These are phyloP conservation scores for Poa annua DNA, from an alignment of 176 grass and related monocot species.

Conservation along the genomic window DNA sequence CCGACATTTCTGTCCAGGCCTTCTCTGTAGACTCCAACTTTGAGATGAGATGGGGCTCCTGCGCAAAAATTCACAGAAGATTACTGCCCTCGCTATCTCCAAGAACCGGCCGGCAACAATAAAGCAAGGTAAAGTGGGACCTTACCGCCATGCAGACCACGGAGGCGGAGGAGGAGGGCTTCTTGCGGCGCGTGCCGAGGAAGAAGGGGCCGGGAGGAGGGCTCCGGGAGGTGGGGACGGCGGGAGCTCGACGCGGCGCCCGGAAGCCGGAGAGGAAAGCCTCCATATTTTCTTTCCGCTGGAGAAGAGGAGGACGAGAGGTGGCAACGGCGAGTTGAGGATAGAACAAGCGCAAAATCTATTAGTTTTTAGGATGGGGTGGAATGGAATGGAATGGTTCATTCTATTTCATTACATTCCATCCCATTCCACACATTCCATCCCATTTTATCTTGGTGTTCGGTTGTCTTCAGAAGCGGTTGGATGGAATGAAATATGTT, in stretches of 20 bases:
- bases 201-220: constrained; percentile 11
- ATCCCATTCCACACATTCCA: no score
- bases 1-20: constrained; percentile 91
- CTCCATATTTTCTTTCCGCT: constrained; percentile 51
- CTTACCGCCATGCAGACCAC: constrained; percentile 89
- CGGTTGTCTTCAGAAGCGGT: no score
- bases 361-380: no score
- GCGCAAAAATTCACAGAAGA: not conserved
- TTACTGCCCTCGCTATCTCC: not conserved
- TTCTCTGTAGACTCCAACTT: constrained; percentile 90
- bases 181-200: constrained; percentile 38
- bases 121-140: not conserved
- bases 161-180: constrained; percentile 37
- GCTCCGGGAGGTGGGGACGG: constrained; percentile 4
- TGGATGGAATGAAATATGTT: no score
- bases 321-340: constrained; percentile 22
- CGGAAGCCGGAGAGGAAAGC: constrained; percentile 64
- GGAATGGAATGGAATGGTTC: no score
- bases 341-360: no score
- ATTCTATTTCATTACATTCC: no score
- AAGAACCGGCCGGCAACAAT: not conserved
- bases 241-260: constrained; percentile 42
- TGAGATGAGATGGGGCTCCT: constrained; percentile 88
- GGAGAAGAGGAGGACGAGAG: not conserved
- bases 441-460: no score